Evolutionary conservation across 106 monocot species (phyloP).

Genomic region (Dendrobium officinale): DNA sequence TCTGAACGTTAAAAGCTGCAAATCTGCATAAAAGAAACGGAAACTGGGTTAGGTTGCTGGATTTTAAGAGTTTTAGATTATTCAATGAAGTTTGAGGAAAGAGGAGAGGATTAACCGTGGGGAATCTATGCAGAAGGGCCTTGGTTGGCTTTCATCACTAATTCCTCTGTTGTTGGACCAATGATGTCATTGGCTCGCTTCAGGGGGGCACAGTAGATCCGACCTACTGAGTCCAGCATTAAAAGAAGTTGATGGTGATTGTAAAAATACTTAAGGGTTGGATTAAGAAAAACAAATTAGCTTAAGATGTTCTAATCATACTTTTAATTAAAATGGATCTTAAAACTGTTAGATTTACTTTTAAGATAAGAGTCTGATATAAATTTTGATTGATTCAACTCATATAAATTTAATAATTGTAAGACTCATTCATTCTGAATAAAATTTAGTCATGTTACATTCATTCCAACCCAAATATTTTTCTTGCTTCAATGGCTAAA

Average conservation of each 20-base stretch:
- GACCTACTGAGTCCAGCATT: conserved; percentile 62
- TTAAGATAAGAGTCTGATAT: too few relatives aligned
- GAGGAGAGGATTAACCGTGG: not conserved
- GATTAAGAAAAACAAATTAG: too few relatives aligned
- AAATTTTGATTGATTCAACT: too few relatives aligned
- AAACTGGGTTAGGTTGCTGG: not conserved
- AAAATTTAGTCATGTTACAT: too few relatives aligned
- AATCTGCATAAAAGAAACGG: not conserved
- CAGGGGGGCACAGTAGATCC: conserved; percentile 54
- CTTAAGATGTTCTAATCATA: too few relatives aligned
- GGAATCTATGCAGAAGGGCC: conserved; percentile 11
- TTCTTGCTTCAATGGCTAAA: too few relatives aligned
- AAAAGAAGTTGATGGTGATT: not conserved
- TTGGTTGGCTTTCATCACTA: conserved; percentile 61
- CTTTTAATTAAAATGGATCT: too few relatives aligned
- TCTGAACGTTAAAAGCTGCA: not conserved
- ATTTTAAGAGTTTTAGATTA: not conserved
- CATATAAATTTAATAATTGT: too few relatives aligned
- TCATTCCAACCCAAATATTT: too few relatives aligned
- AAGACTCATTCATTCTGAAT: too few relatives aligned
- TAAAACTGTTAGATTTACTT: too few relatives aligned
- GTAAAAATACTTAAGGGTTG: not conserved
- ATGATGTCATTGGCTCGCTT: conserved; percentile 85
- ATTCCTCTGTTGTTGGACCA: conserved; percentile 77
- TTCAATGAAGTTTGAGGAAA: not conserved